phyloP scores from a whole-genome alignment of 2,329 filamentous ascomycete genomes.

The Ascochyta rabiei region DNA sequence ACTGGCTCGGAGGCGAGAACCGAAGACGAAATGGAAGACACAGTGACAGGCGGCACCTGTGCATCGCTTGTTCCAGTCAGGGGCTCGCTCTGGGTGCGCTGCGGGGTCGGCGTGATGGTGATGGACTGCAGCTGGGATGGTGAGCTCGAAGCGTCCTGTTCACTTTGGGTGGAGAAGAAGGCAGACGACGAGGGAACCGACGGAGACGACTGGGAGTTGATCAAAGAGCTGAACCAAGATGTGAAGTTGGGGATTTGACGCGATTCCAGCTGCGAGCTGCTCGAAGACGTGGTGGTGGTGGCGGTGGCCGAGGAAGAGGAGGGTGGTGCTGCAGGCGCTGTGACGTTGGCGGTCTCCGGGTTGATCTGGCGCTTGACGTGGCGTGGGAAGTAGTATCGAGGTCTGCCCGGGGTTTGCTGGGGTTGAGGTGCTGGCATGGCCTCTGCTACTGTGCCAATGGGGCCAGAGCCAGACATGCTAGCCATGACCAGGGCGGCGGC shows the following conservation, averaged over 20 bases:
- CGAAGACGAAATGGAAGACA: slow-evolving; percentile 1
- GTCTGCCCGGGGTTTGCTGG: slow-evolving; percentile 42
- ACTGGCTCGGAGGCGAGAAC: not conserved
- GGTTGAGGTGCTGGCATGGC: slow-evolving; percentile 54
- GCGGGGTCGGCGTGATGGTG: slow-evolving; percentile 26
- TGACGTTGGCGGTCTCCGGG: slow-evolving; percentile 38
- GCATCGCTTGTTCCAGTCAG: slow-evolving; percentile 15
- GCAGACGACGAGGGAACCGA: slow-evolving; percentile 16
- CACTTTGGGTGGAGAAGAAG: slow-evolving; percentile 19
- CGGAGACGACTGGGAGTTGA: slow-evolving; percentile 26
- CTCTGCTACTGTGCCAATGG: slow-evolving; percentile 54
- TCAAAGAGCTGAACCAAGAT: slow-evolving; percentile 37
- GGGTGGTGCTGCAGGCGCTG: slow-evolving; percentile 33
- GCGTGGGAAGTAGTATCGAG: slow-evolving; percentile 57
- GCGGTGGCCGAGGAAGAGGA: slow-evolving; percentile 22
- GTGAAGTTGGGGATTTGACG: slow-evolving; percentile 32
- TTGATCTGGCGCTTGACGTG: slow-evolving; percentile 53
- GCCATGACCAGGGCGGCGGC: slow-evolving; percentile 53
- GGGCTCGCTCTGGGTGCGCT: not conserved
- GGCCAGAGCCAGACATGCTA: slow-evolving; percentile 54
- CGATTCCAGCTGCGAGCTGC: slow-evolving; percentile 26
- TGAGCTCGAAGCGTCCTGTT: slow-evolving; percentile 19
- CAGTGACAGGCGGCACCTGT: not conserved
- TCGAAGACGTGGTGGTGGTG: slow-evolving; percentile 18
- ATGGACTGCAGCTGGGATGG: slow-evolving; percentile 18